Evolutionary conservation across 1,139 yeast genomes (phyloP), one percentile per base, ranked within the genome.

Genomic region (Kodamaea sp.): DNA sequence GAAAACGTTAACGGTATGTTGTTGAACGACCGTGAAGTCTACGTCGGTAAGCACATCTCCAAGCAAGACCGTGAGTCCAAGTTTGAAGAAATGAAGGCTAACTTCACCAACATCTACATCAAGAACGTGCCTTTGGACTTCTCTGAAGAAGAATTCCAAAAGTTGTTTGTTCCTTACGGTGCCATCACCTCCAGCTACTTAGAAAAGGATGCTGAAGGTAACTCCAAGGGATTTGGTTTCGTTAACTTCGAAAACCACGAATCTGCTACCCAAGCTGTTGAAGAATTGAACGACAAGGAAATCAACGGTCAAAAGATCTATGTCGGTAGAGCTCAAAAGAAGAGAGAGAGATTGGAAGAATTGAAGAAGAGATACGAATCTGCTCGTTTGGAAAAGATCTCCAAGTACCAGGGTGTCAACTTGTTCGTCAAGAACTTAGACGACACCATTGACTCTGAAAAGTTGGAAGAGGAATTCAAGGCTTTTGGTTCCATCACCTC

Each of bases 321-420:
- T 66, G 98, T 92, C 57, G 97, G 97, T 56, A 89, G 98, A 72
- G 99, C 99, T 53, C 98, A 92, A 76, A 92, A 89, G 89, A 92
- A 89, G 80, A 78, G 87, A 69, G 99, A 92, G 78, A 90, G 99
- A 76, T 72, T 84, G 63, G 96, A 89, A 73, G 96, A 90, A 71
- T 85, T 92, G 68, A 89, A 87, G 78, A 85, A 83, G 72, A 95
- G 88, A 73, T 85, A 88, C 73, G 97, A 94, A 72, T 81, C 88
- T 52, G 83, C 87, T 53, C 84, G 96, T 67, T 78, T 85, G 63
- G 97, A 92, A 75, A 88, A 88, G 70, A 74, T 88, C 64, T 82
- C 85, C 61, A 90, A 90, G 74, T 90, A 86, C 77, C 97, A 90
- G 75, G 97, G 97, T 65, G 96, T 90, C 55, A 92, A 92, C 80